Evolutionary conservation across 2,329 filamentous ascomycete species (phyloP).

Genomic region (Neophaeococcomyces mojaviensis): DNA sequence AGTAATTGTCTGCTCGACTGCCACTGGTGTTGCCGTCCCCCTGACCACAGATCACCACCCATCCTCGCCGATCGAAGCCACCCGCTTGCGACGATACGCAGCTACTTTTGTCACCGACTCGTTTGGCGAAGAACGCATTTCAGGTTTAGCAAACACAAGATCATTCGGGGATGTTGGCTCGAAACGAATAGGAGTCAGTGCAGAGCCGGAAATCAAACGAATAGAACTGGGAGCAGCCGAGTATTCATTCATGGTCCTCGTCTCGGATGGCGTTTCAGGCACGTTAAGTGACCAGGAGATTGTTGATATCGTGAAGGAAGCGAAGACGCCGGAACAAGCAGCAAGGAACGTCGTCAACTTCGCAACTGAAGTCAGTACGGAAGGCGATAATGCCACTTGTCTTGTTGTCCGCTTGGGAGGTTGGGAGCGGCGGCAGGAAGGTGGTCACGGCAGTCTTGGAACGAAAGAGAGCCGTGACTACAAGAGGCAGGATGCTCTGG

Average conservation of each 20-base stretch:
- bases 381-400: constrained; percentile 58
- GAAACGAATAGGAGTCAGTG: constrained; percentile 88
- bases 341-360: constrained; percentile 73
- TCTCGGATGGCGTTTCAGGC: constrained; percentile 82
- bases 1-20: constrained; percentile 79
- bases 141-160: constrained; percentile 85
- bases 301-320: constrained; percentile 87
- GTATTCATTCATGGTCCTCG: constrained; percentile 80
- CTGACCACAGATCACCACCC: constrained; percentile 90
- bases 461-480: constrained; percentile 89
- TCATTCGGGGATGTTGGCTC: constrained; percentile 87
- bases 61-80: constrained; percentile 73
- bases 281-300: constrained; percentile 82
- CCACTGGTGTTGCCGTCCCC: constrained; percentile 69
- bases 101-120: constrained; percentile 86
- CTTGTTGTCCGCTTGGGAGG: constrained; percentile 57
- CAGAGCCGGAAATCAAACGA: constrained; percentile 80
- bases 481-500: constrained; percentile 68
- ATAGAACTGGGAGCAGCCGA: constrained; percentile 74
- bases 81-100: constrained; percentile 75
- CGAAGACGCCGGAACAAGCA: constrained; percentile 79
- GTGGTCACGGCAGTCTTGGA: constrained; percentile 77
- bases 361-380: constrained; percentile 71
- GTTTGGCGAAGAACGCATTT: constrained; percentile 94
- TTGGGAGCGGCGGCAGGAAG: constrained; percentile 61